phyloP scores from a whole-genome alignment of 495 filamentous ascomycete species.

The Hypoxylon trugodes region DNA sequence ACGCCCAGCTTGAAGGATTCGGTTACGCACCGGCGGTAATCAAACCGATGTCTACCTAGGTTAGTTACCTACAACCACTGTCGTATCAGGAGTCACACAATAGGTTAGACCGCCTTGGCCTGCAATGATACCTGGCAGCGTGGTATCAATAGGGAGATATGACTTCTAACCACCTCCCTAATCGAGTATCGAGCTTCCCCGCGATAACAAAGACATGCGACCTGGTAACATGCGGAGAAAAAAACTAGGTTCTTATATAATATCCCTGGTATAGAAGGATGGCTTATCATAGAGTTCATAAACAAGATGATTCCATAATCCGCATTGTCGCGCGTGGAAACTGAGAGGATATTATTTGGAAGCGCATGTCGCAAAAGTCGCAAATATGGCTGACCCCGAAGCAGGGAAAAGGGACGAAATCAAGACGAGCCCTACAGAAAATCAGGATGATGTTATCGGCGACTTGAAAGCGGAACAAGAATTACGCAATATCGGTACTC shows the following conservation, averaged over 20 bases:
- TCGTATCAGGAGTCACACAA: slow-evolving; percentile 4
- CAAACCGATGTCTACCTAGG: slow-evolving; percentile 6
- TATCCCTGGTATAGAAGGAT: not conserved
- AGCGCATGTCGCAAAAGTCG: not conserved
- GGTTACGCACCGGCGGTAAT: slow-evolving; percentile 2
- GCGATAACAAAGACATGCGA: slow-evolving; percentile 5
- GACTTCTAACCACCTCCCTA: slow-evolving; percentile 28
- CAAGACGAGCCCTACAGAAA: slow-evolving; percentile 19
- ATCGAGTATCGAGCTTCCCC: slow-evolving; percentile 29
- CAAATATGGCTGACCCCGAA: slow-evolving; percentile 40
- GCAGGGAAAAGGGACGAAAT: slow-evolving; percentile 9
- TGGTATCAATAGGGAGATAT: too few relatives aligned
- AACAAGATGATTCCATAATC: not conserved
- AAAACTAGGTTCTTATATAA: not conserved
- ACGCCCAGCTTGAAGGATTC: slow-evolving; percentile 19
- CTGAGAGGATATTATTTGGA: not conserved
- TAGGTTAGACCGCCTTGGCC: not conserved
- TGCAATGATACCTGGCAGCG: slow-evolving; percentile 10
- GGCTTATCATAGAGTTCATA: not conserved
- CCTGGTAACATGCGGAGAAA: slow-evolving; percentile 38
- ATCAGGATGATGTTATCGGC: slow-evolving; percentile 25
- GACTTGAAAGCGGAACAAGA: slow-evolving; percentile 41
- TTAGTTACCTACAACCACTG: slow-evolving; percentile 4
- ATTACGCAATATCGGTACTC: slow-evolving; percentile 42
- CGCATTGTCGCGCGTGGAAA: too few relatives aligned